Base-by-base conservation (phyloP, 2,329 filamentous ascomycete species). In the Exophiala aquamarina region DNA sequence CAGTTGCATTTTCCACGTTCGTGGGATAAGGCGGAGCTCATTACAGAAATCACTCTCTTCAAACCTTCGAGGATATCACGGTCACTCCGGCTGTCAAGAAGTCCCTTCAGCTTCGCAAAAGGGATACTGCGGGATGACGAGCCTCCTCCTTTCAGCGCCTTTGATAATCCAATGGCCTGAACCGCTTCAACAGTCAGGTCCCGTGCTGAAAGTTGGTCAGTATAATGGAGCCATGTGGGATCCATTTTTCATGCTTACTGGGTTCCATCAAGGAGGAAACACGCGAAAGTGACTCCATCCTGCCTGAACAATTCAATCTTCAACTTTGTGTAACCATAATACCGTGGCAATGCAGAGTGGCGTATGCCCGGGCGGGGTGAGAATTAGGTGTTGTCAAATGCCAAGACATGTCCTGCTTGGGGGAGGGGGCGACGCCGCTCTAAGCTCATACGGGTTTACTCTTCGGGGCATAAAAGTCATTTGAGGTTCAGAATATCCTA, bases 161-260 rank as follows among this genome's bases (percentile, higher is more conserved):
- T 69, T 52, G 69, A 71, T 56, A 71, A 70, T 63, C 89, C 82
- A 59, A 91, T 90, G 60, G 90, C 89, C 69, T 91, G 89, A 61
- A 93, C 92, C 59, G 93, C 93, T 79, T 98, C 93, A 71, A 98
- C 83, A 47, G 93, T 98, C 65, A 98, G 84, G 72, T 97, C 93
- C 70, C 93, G 87, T 66, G 93, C 93, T 95, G 72, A 60, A 49
- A 56, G 52, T 49, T 41, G 41, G 47, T 61, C 45, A 64, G 54
- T 34, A 47, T 51, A 43, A 26, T 49, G 47, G 26, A 57, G 39
- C 52, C 47, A 55, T 4, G 49, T 43, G 9, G 49, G 31, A 33
- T 55, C 52, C 52, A 57, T 55, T 3, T 19, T 18, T 13, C 9
- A n/a, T 19, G 14, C 51, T 57, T 18, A 95, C 92, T 90, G 71